phyloP scores from a whole-genome alignment of 495 filamentous ascomycete genomes.

The Penicillium chermesinum region DNA sequence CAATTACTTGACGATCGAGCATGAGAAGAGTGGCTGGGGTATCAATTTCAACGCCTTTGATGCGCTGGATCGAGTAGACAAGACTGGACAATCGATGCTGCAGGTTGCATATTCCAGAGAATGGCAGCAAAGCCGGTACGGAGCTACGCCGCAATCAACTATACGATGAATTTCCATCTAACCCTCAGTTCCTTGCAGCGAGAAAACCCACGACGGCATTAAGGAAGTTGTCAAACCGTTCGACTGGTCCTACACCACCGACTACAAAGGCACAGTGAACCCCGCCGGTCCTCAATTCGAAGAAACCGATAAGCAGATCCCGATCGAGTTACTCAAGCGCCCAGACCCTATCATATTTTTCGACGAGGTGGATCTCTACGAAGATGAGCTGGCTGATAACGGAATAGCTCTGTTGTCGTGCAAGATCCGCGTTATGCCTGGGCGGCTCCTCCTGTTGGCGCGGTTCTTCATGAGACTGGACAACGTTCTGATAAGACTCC shows the following conservation, averaged over 20 bases:
- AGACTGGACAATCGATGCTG: constrained; percentile 84
- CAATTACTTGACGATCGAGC: constrained; percentile 71
- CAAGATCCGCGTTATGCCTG: constrained; percentile 90
- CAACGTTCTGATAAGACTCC: constrained; percentile 75
- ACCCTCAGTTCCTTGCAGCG: constrained; percentile 40
- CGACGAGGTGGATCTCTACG: constrained; percentile 91
- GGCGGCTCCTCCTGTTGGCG: constrained; percentile 72
- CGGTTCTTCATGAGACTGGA: constrained; percentile 94
- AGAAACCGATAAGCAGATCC: constrained; percentile 58
- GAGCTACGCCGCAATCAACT: neutral
- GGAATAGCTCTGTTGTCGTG: constrained; percentile 81
- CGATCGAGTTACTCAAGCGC: constrained; percentile 73
- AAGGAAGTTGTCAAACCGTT: constrained; percentile 92
- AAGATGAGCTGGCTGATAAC: constrained; percentile 97
- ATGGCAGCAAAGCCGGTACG: constrained; percentile 78
- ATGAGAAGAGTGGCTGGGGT: constrained; percentile 63
- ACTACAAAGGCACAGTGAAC: constrained; percentile 65
- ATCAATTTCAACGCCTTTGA: constrained; percentile 79
- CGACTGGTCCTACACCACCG: constrained; percentile 94
- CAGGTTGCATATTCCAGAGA: constrained; percentile 87
- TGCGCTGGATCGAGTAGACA: constrained; percentile 85
- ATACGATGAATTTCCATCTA: neutral
- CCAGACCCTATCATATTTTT: constrained; percentile 93
- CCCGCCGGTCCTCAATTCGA: constrained; percentile 38
- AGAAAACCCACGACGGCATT: constrained; percentile 81